Evolutionary conservation across 73 alveolate species (phyloP), one percentile per base, ranked within the genome.

Genomic region (Tetrahymena malaccensis): DNA sequence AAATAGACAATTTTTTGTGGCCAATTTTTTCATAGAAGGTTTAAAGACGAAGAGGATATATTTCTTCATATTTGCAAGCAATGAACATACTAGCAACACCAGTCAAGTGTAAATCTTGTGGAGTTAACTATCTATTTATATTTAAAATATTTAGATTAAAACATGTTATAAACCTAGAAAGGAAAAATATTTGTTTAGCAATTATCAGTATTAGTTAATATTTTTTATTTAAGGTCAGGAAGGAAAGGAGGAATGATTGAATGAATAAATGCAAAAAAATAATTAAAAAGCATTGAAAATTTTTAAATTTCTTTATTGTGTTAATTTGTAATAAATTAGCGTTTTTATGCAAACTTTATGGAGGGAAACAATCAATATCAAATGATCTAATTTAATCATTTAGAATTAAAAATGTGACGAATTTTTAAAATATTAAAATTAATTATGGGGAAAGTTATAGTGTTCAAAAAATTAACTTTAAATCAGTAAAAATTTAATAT

Each of bases 51-150:
- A 95, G 95, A 33, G 99, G 98, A 94, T 96, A 96, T 21, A 97
- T 97, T 97, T 98, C 99, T 93, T 97, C 98, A 96, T 94, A 97
- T 96, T 97, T 97, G 93, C 98, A 96, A 22, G 98, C 97, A 58
- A 96, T 97, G 37, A 97, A 97, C 98, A 97, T 97, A 84, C 97
- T 35, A 25, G 98, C 94, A 4, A 97, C 98, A 22, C 98, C 98
- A 11, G 96, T 94, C 33, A 96, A 93, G 94, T 97, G 98, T 34
- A 97, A 94, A 95, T 97, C 97, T 38, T 93, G 96, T 84, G 97
- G 97, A 19, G 94, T 31, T 89, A 94, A 96, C 16, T 43, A 38
- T 95, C 94, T 85, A 19, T 33, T 19, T 16, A 93, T 89, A 56
- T 50, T 85, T 12, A 43, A 55, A 55, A 85, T 35, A 93, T 85